phyloP scores from a whole-genome alignment of 2,329 filamentous ascomycete species.

The Pochonia chlamydosporia region DNA sequence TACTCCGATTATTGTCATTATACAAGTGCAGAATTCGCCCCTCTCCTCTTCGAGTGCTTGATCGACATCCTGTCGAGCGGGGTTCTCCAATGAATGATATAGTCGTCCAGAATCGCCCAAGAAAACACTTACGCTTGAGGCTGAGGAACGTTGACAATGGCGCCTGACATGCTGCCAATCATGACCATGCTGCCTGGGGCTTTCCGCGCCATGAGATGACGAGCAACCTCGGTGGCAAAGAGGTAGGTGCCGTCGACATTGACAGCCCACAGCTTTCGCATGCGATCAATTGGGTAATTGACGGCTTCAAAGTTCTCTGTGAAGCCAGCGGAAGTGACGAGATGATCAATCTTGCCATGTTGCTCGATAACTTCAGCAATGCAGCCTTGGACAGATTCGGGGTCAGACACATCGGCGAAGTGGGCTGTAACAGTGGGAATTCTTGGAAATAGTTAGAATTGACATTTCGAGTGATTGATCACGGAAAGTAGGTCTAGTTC shows the following conservation, averaged over 20 bases:
- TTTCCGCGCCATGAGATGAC: slow-evolving; percentile 81
- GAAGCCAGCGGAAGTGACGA: slow-evolving; percentile 95
- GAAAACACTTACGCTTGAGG: slow-evolving; percentile 61
- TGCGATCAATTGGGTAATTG: slow-evolving; percentile 82
- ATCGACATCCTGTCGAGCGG: background rate
- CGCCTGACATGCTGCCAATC: slow-evolving; percentile 91
- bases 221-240: slow-evolving; percentile 77
- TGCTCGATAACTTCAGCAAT: slow-evolving; percentile 51
- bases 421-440: slow-evolving; percentile 83
- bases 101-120: background rate
- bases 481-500: too few relatives aligned
- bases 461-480: too few relatives aligned
- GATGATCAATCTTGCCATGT: slow-evolving; percentile 81
- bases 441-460: slow-evolving; percentile 28
- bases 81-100: background rate
- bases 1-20: background rate
- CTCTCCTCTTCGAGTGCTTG: background rate
- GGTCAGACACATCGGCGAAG: slow-evolving; percentile 79
- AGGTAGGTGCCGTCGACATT: slow-evolving; percentile 91
- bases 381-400: slow-evolving; percentile 69
- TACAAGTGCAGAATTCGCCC: background rate
- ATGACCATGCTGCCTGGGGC: slow-evolving; percentile 81
- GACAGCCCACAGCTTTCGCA: slow-evolving; percentile 90
- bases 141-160: slow-evolving; percentile 92
- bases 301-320: slow-evolving; percentile 93